These are phyloP conservation scores for Chalaropsis ovoidea DNA, from an alignment of 2,329 filamentous ascomycete species.

Conservation along the genomic window DNA sequence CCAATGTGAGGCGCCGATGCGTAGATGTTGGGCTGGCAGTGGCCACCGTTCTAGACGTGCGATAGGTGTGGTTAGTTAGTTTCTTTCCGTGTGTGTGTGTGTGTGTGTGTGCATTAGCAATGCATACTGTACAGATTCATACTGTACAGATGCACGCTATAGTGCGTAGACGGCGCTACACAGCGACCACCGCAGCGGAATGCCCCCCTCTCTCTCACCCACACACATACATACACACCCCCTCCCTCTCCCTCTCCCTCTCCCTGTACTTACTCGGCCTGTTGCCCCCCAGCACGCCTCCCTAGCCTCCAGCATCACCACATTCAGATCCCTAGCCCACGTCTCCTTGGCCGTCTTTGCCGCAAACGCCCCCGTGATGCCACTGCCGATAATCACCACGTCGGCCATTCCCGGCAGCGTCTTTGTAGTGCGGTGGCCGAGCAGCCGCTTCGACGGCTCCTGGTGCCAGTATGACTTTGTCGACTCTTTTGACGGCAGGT, in stretches of 20 bases:
- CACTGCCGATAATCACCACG: constrained; percentile 62
- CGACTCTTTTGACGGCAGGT: constrained; percentile 51
- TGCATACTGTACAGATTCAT: neutral
- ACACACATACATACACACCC: too few species aligned
- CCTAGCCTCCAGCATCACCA: constrained; percentile 66
- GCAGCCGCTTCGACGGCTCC: constrained; percentile 52
- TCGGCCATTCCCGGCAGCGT: constrained; percentile 54
- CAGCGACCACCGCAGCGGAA: neutral
- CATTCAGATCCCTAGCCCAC: constrained; percentile 37
- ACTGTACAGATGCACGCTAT: neutral
- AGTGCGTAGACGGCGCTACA: neutral
- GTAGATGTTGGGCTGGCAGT: constrained; percentile 66
- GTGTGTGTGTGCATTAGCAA: too few species aligned
- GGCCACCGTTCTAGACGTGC: constrained; percentile 51
- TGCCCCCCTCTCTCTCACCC: neutral
- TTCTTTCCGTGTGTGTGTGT: neutral
- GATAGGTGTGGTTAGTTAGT: neutral
- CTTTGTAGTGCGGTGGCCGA: constrained; percentile 57
- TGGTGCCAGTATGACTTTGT: constrained; percentile 65
- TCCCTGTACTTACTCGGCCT: constrained; percentile 50
- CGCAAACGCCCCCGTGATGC: constrained; percentile 65
- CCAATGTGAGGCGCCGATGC: constrained; percentile 49
- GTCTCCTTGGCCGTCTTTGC: constrained; percentile 50
- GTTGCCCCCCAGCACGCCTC: constrained; percentile 79
- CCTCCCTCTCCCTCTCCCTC: neutral